Evolutionary conservation across 306 rosid species (phyloP).

Genomic region (Cicer judaicum): DNA sequence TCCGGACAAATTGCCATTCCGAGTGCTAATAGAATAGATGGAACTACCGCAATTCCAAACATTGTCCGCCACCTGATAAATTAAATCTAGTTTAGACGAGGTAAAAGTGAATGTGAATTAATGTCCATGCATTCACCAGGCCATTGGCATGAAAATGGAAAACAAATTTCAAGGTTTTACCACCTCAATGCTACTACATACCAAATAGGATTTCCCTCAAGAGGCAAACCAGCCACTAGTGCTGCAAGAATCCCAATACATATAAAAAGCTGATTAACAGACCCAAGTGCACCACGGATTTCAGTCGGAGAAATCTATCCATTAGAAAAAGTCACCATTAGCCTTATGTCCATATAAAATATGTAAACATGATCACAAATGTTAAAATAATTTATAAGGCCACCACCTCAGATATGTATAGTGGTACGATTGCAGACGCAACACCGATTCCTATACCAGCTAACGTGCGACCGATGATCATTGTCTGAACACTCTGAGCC

Average conservation of each 20-base stretch:
- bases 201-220: constrained; percentile 85
- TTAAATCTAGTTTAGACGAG: constrained; percentile 13
- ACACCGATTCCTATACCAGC: constrained; percentile 95
- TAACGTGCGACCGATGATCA: constrained; percentile 85
- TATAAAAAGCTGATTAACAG: constrained; percentile 87
- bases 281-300: constrained; percentile 94
- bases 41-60: constrained; percentile 82
- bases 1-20: constrained; percentile 89
- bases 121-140: constrained; percentile 5
- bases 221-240: constrained; percentile 86
- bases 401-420: constrained; percentile 93
- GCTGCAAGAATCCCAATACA: constrained; percentile 93
- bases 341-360: constrained; percentile 4
- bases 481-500: constrained; percentile 83
- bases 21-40: constrained; percentile 74
- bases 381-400: constrained; percentile 26
- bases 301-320: constrained; percentile 93
- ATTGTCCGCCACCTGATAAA: constrained; percentile 87
- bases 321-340: constrained; percentile 30
- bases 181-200: constrained; percentile 40
- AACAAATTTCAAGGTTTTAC: too few relatives aligned
- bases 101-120: constrained; percentile 4
- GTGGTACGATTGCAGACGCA: constrained; percentile 91
- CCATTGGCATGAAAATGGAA: background rate
- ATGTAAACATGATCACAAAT: background rate